phyloP scores from a whole-genome alignment of 805 yeast species.

The Torulaspora delbrueckii region DNA sequence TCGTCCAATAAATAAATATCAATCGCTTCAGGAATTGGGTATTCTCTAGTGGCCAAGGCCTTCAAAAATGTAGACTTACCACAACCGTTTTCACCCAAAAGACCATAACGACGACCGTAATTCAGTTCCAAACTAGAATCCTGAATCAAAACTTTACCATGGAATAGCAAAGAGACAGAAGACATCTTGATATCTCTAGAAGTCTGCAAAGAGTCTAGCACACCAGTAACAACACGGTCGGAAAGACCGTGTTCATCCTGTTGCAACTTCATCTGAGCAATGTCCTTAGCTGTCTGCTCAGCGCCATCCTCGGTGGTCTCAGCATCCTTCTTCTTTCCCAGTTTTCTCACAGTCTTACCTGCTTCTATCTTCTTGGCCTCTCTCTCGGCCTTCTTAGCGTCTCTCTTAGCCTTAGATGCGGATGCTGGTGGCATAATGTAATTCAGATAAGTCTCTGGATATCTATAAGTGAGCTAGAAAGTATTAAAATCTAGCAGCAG shows the following conservation, averaged over 20 bases:
- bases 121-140: conserved; percentile 90
- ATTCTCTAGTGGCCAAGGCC: conserved; percentile 93
- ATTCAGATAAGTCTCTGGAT: background rate
- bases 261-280: conserved; percentile 85
- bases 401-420: conserved; percentile 96
- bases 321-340: conserved; percentile 48
- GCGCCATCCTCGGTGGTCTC: conserved; percentile 44
- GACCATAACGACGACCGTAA: conserved; percentile 96
- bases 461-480: conserved; percentile 1
- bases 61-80: conserved; percentile 95
- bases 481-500: background rate
- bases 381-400: conserved; percentile 92
- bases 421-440: conserved; percentile 49
- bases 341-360: conserved; percentile 48
- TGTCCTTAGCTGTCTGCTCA: conserved; percentile 63
- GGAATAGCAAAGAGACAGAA: conserved; percentile 88
- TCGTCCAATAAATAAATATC: conserved; percentile 93
- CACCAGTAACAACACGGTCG: conserved; percentile 98
- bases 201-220: conserved; percentile 78
- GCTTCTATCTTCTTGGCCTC: conserved; percentile 92
- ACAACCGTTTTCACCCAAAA: conserved; percentile 97
- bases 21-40: conserved; percentile 86
- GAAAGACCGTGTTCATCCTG: conserved; percentile 90
- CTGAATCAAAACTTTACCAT: conserved; percentile 93
- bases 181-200: conserved; percentile 92